Percentiles rank a stretch among this genome's conserved stretches.
These are phyloP conservation scores for Cutaneotrichosporon mucoides DNA, from an alignment of 1,284 basidiomycete genomes.

Conservation along the genomic window DNA sequence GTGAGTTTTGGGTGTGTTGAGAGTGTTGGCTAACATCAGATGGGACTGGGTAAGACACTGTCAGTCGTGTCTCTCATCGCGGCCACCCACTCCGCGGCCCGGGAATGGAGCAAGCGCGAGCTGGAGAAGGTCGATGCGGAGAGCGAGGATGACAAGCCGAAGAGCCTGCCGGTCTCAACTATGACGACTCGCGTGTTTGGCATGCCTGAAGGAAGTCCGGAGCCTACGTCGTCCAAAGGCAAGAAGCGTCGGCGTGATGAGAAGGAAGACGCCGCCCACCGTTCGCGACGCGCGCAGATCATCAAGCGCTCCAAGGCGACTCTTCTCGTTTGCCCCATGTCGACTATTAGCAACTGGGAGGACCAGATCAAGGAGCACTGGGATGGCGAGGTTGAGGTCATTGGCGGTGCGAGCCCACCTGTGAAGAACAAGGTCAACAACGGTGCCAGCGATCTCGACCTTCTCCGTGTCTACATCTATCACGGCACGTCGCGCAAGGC, in stretches of 20 bases:
- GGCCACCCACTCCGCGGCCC: constrained; percentile 69
- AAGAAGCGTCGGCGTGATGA: constrained; percentile 42
- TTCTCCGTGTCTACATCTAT: constrained; percentile 83
- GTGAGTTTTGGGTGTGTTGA: constrained; percentile 52
- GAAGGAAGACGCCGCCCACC: constrained; percentile 19
- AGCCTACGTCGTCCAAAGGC: constrained; percentile 13
- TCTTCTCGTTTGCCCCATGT: constrained; percentile 92
- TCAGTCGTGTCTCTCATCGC: constrained; percentile 87
- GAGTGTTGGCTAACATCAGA: constrained; percentile 44
- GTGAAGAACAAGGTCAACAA: constrained; percentile 26
- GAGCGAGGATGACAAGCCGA: constrained; percentile 49
- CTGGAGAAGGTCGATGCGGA: constrained; percentile 50
- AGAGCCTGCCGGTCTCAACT: constrained; percentile 56
- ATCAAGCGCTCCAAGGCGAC: constrained; percentile 81
- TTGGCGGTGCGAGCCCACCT: constrained; percentile 55
- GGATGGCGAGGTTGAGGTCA: constrained; percentile 73
- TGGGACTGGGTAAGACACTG: constrained; percentile 98
- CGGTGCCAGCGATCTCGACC: constrained; percentile 27
- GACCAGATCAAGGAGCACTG: constrained; percentile 96
- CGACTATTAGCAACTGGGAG: constrained; percentile 98
- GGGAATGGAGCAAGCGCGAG: constrained; percentile 56
- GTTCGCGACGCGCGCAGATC: constrained; percentile 65
- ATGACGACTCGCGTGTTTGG: constrained; percentile 76
- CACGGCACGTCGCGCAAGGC: constrained; percentile 86
- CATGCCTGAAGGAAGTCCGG: constrained; percentile 57